Evolutionary conservation across 2,329 filamentous ascomycete genomes (phyloP), one percentile per base, ranked within the genome.

Genomic region (Drechslera avenae): DNA sequence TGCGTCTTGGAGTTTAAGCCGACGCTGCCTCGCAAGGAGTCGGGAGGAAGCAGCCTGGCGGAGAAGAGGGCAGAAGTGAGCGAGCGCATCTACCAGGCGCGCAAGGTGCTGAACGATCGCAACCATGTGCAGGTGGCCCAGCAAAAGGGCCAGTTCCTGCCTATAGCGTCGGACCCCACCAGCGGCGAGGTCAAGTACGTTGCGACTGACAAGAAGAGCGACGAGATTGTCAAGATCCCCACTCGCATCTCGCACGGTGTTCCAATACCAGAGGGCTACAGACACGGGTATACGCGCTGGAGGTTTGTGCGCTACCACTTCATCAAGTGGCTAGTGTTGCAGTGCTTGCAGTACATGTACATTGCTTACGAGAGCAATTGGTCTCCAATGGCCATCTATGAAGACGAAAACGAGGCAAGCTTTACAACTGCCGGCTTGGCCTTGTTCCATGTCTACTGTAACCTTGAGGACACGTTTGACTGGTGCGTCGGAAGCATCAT

Each of bases 401-500:
- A 5, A 10, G 26, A 28, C 26, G 4, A 8, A 2, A 28, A 5
- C 9, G 3, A 28, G 9, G 10, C 26, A 28, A 4, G 4, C 7
- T 13, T 28, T 10, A 12, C 26, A 13, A 3, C 9, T 9, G 12
- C 10, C 9, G 10, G 2, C 26, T 12, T 10, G 26, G 10, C 16
- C 23, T 8, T 34, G 17, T 14, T 14, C 12, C 17, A 28, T 13
- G 5, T 58, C 3, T 50, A 16, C 35, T 31, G 12, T 16, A 51
- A 53, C 14, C 26, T 51, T 12, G 26, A 35, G 3, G 46, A 50
- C 35, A 36, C 42, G 0, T 50, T 58, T 26, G 42, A 57, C 10
- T 55, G 54, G 44, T 58, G 50, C 46, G 17, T 63, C 2, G 40
- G 35, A 19, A 52, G 54, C n/a, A 50, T 57, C 33, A 50, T 55